Base-by-base conservation (phyloP, 1,284 basidiomycete genomes). In the Earliella scabrosa region DNA sequence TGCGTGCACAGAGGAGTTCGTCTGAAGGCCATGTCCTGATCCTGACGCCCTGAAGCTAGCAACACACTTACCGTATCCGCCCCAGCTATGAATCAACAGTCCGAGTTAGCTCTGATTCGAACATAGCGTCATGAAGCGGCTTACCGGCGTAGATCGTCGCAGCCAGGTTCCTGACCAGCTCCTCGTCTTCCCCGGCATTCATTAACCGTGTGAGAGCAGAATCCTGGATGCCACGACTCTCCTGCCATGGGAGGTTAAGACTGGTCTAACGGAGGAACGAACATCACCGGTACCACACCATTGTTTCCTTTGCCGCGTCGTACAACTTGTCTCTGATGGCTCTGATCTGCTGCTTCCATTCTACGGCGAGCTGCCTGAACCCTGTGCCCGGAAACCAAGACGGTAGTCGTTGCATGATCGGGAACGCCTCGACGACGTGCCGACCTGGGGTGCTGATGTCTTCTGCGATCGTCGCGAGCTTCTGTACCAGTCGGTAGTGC, bases 141-240 rank as follows among this genome's bases (percentile, higher is more conserved):
- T 11, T 29, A 63, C 61, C 55, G n/a, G 54, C 61, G 24, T 63
- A 63, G 13, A 56, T 54, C 10, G 58, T 60, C 2, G 53, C 58
- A 1, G 51, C 48, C 2, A 60, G 34, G 26, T 56, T 54, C 41
- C 38, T 51, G 14, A 51, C 45, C 31, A 58, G 3, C 16, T 52
- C 50, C 21, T 59, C 55, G 7, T 58, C 55, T 3, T 41, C 38
- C 9, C 40, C 20, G 14, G 38, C 47, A 3, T 52, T 57, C 9
- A 31, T 27, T 3, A 57, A 31, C 20, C 44, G 44, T 4, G 54
- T 52, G 13, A 59, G 26, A 16, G 56, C 18, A 7, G 54, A 54
- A 7, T 57, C 47, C 16, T 47, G 46, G 6, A 50, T 45, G 3
- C 54, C 49, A 2, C 16, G 26, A 4, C 24, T 16, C 0, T 23